These are phyloP conservation scores for Purshia tridentata DNA, from an alignment of 306 rosid species.

Conservation along the genomic window DNA sequence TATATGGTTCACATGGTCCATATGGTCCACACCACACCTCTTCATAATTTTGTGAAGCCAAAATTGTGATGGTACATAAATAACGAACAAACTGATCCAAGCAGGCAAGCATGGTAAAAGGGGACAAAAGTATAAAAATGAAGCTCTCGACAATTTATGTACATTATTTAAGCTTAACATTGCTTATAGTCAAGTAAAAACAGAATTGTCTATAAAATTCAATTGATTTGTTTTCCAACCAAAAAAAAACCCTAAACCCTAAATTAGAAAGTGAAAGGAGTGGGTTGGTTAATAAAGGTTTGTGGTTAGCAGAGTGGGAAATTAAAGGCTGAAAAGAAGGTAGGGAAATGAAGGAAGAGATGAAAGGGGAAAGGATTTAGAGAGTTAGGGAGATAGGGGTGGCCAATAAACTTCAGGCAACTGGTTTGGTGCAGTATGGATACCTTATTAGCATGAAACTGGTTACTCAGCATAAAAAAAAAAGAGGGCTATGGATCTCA, in stretches of 20 bases:
- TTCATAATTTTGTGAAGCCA: slow-evolving; percentile 15
- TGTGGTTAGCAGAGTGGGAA: background rate
- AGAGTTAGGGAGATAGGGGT: background rate
- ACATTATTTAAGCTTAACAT: no score
- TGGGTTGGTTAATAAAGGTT: no score
- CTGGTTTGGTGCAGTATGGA: slow-evolving; percentile 23
- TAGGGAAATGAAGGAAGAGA: slow-evolving; percentile 10
- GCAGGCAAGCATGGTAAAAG: background rate
- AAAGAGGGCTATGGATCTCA: slow-evolving; percentile 21
- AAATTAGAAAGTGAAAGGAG: background rate
- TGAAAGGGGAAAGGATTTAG: slow-evolving; percentile 28
- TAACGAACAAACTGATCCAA: background rate
- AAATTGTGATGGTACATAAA: slow-evolving; percentile 8
- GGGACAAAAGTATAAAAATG: background rate
- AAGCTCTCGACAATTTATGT: no score
- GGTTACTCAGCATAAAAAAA: slow-evolving; percentile 26
- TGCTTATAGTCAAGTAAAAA: no score
- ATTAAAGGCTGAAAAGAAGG: background rate
- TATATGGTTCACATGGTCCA: slow-evolving; percentile 25
- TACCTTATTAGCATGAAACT: slow-evolving; percentile 29
- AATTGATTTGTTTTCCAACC: no score
- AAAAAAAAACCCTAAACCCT: no score
- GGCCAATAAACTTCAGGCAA: slow-evolving; percentile 8
- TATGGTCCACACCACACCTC: slow-evolving; percentile 25
- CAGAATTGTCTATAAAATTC: no score